These are phyloP conservation scores for Colletotrichum shisoi DNA, from an alignment of 2,329 filamentous ascomycete genomes.

Conservation along the genomic window DNA sequence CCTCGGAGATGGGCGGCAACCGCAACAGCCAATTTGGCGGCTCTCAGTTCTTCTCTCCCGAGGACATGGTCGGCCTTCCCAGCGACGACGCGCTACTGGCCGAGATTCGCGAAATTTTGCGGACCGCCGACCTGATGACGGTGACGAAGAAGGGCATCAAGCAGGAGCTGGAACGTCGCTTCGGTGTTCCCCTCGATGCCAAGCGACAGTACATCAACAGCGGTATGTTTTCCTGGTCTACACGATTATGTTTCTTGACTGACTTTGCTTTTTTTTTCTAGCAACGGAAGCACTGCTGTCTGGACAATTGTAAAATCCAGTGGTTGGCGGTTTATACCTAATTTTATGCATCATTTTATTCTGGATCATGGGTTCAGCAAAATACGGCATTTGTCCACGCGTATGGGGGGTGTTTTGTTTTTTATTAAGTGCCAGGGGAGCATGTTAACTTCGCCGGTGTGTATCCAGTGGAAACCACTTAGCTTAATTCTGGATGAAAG, in stretches of 20 bases:
- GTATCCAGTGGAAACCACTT: constrained; percentile 20
- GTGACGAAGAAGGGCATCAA: constrained; percentile 99
- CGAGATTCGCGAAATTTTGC: constrained; percentile 93
- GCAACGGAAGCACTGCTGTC: constrained; percentile 82
- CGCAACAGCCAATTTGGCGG: constrained; percentile 69
- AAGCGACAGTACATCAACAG: constrained; percentile 94
- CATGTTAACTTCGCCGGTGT: constrained; percentile 17
- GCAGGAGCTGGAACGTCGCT: constrained; percentile 87
- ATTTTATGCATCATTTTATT: constrained; percentile 31
- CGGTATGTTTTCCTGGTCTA: constrained; percentile 65
- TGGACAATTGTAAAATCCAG: constrained; percentile 68
- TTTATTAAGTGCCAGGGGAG: background rate
- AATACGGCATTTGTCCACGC: constrained; percentile 16
- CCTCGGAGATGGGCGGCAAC: constrained; percentile 70
- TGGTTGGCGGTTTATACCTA: constrained; percentile 18
- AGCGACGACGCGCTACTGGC: constrained; percentile 88
- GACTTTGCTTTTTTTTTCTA: constrained; percentile 43
- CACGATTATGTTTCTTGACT: constrained; percentile 32
- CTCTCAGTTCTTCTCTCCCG: constrained; percentile 66
- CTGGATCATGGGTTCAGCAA: constrained; percentile 19
- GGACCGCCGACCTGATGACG: constrained; percentile 92
- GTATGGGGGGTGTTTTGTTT: background rate
- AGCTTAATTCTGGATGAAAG: constrained; percentile 32
- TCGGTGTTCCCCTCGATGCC: constrained; percentile 83
- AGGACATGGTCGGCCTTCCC: constrained; percentile 78